Conservation (phyloP, 1,139 yeast species). For the Yamadazyma triangularis region DNA sequence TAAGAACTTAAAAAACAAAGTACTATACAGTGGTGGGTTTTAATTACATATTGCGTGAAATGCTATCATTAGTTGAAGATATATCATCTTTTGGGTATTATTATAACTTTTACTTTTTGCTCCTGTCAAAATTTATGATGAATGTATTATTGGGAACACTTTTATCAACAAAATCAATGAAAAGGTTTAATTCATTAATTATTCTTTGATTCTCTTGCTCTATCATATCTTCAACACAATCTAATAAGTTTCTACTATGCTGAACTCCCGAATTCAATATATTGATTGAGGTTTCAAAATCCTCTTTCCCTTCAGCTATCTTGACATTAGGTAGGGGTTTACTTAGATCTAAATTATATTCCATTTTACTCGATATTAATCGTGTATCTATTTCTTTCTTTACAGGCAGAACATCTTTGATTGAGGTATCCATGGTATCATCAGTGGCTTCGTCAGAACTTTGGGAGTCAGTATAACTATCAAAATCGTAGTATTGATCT, state of each 20-base stretch:
- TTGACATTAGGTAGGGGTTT: constrained; percentile 1
- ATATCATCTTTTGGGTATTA: no score
- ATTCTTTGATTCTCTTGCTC: constrained; percentile 10
- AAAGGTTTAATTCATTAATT: constrained; percentile 4
- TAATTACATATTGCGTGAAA: no score
- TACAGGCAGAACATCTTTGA: background rate
- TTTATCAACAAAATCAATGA: constrained; percentile 6
- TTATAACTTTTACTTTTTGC: no score
- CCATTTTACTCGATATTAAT: no score
- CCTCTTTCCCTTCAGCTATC: background rate
- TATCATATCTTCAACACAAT: constrained; percentile 15
- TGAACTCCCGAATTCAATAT: constrained; percentile 6
- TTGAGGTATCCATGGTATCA: background rate
- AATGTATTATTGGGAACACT: constrained; percentile 13
- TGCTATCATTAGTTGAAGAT: no score
- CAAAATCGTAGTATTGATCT: background rate
- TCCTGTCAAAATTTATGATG: no score
- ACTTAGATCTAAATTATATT: background rate
- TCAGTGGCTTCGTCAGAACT: background rate
- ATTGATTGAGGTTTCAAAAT: constrained; percentile 1
- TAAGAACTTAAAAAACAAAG: no score
- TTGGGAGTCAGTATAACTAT: constrained; percentile 1
- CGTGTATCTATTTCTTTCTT: no score
- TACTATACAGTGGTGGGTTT: no score
- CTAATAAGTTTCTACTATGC: constrained; percentile 8